Conservation (phyloP, 768 basidiomycete species). For the Xanthoconium stramineum region DNA sequence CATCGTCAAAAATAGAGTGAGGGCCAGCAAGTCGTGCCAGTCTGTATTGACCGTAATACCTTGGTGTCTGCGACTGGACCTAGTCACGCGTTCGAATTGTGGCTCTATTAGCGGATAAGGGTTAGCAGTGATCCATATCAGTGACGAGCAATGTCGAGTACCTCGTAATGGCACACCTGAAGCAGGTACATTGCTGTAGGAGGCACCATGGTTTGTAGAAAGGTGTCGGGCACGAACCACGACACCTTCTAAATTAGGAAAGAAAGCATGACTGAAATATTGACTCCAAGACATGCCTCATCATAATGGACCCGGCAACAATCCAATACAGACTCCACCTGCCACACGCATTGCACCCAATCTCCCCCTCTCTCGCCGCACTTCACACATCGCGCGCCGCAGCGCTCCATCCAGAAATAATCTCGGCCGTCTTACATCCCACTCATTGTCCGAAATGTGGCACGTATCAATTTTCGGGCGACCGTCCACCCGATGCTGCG, state of each 20-base stretch:
- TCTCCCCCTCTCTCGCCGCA: conserved; percentile 60
- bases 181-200: no score
- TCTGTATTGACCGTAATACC: no score
- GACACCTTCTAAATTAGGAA: conserved; percentile 23
- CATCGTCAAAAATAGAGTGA: no score
- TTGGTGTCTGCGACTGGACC: no score
- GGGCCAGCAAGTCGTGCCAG: no score
- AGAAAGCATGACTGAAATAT: conserved; percentile 11
- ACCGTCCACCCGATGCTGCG: conserved; percentile 33
- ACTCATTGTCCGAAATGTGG: conserved; percentile 56
- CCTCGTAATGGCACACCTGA: no score
- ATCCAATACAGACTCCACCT: conserved; percentile 46
- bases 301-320: conserved; percentile 24
- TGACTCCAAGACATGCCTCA: neutral
- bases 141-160: no score
- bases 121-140: no score
- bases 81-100: no score
- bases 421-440: conserved; percentile 16
- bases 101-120: no score
- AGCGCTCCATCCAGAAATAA: conserved; percentile 25
- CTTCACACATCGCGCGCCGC: conserved; percentile 49
- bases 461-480: conserved; percentile 40
- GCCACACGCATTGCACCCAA: conserved; percentile 44
- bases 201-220: no score
- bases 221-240: conserved; percentile 16